phyloP scores from a whole-genome alignment of 2,329 filamentous ascomycete species.

The Fusarium gaditjirri region DNA sequence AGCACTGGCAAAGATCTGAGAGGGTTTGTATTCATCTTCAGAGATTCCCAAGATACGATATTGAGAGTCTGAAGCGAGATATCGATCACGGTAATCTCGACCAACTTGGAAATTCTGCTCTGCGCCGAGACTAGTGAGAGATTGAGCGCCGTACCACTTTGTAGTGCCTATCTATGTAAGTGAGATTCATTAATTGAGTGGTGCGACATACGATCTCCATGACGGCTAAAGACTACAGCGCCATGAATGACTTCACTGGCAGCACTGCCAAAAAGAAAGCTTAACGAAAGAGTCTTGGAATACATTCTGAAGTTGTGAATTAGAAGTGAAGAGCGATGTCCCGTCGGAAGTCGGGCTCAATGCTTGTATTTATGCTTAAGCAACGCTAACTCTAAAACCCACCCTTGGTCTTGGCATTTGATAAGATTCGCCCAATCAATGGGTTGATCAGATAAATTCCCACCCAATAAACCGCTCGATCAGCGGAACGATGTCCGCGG shows the following conservation, averaged over 20 bases:
- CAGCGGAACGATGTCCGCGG: background rate
- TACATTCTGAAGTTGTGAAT: background rate
- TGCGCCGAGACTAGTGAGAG: conserved; percentile 49
- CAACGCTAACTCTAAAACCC: background rate
- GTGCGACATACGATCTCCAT: conserved; percentile 47
- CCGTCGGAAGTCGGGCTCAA: background rate
- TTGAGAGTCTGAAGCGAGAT: conserved; percentile 42
- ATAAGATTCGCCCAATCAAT: background rate
- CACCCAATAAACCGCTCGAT: background rate
- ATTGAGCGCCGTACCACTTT: conserved; percentile 49
- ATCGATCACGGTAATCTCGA: conserved; percentile 37
- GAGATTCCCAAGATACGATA: conserved; percentile 49
- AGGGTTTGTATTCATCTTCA: conserved; percentile 46
- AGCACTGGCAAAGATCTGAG: conserved; percentile 49
- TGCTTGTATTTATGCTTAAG: conserved; percentile 29
- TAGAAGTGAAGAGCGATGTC: background rate
- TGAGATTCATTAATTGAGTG: background rate
- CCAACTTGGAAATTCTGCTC: conserved; percentile 48
- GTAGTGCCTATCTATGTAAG: conserved; percentile 43
- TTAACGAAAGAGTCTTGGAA: conserved; percentile 7
- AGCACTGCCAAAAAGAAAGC: conserved; percentile 7
- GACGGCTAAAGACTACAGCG: conserved; percentile 49
- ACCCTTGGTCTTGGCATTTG: background rate
- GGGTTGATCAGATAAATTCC: background rate
- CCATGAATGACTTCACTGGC: conserved; percentile 49